Evolutionary conservation across 179 eudicot species (phyloP).

Genomic region (Spergularia azorica): DNA sequence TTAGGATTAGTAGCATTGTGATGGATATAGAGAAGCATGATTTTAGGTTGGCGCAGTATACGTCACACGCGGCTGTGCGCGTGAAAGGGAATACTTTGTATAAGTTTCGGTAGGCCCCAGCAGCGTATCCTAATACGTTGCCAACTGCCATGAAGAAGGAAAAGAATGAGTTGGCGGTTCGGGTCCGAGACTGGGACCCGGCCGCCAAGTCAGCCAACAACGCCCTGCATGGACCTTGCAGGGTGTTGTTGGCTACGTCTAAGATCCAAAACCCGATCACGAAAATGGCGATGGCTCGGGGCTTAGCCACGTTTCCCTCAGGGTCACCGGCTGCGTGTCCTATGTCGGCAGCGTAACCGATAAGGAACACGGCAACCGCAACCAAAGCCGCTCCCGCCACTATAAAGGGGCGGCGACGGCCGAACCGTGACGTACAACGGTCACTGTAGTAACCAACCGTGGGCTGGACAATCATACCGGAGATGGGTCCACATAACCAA

Average conservation of each 20-base stretch:
- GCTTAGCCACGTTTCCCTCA: constrained; percentile 23
- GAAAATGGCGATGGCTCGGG: constrained; percentile 43
- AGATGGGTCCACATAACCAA: constrained; percentile 89
- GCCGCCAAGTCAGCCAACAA: constrained; percentile 40
- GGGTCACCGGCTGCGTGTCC: constrained; percentile 37
- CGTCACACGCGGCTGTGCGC: constrained; percentile 34
- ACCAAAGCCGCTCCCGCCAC: constrained; percentile 37
- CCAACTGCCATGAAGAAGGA: constrained; percentile 53
- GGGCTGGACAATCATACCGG: constrained; percentile 88
- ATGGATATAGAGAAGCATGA: constrained; percentile 42
- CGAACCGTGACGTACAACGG: constrained; percentile 61
- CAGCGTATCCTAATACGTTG: constrained; percentile 45
- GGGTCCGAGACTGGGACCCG: constrained; percentile 35
- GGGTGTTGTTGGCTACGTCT: constrained; percentile 49
- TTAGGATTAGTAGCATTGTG: constrained; percentile 24
- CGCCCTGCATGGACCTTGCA: constrained; percentile 45
- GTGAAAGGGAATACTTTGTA: constrained; percentile 38
- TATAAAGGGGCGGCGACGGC: constrained; percentile 74
- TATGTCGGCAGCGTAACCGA: constrained; percentile 51
- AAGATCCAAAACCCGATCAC: constrained; percentile 55
- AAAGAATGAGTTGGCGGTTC: constrained; percentile 44
- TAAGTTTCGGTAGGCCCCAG: constrained; percentile 32
- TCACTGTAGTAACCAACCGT: constrained; percentile 78
- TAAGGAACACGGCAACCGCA: constrained; percentile 35
- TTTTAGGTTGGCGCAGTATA: constrained; percentile 51